These are phyloP conservation scores for Colletotrichum tofieldiae DNA, from an alignment of 2,329 filamentous ascomycete genomes.

Conservation along the genomic window DNA sequence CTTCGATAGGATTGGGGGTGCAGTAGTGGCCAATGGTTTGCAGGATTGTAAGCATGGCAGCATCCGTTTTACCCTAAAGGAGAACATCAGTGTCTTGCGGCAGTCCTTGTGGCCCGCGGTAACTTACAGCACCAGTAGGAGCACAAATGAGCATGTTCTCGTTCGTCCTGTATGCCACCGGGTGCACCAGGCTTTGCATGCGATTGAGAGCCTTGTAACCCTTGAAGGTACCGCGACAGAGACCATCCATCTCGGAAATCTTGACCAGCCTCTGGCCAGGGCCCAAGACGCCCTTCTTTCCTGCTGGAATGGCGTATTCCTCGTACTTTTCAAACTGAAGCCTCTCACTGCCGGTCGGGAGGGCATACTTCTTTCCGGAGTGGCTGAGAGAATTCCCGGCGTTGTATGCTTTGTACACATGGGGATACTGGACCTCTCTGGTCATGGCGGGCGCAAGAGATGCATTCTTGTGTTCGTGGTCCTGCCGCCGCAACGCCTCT, in stretches of 20 bases:
- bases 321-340: constrained; percentile 85
- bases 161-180: constrained; percentile 93
- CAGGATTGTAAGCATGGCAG: constrained; percentile 95
- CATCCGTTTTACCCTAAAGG: constrained; percentile 90
- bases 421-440: constrained; percentile 86
- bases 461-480: constrained; percentile 87
- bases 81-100: constrained; percentile 36
- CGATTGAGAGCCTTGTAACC: constrained; percentile 95
- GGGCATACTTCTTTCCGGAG: constrained; percentile 84
- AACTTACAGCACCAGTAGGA: constrained; percentile 88
- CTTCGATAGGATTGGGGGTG: constrained; percentile 83
- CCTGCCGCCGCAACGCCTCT: constrained; percentile 81
- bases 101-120: background rate
- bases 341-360: constrained; percentile 83
- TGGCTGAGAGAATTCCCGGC: constrained; percentile 89
- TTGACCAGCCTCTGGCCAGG: constrained; percentile 82
- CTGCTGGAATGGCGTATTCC: constrained; percentile 89
- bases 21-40: constrained; percentile 92
- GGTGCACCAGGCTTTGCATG: constrained; percentile 98
- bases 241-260: constrained; percentile 87
- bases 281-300: constrained; percentile 81
- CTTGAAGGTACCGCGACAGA: constrained; percentile 93
- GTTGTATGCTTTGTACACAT: constrained; percentile 89
- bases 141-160: constrained; percentile 99
- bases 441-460: constrained; percentile 79